Conservation (phyloP, 352 stramenopile species). For the Phytophthora pluvialis region DNA sequence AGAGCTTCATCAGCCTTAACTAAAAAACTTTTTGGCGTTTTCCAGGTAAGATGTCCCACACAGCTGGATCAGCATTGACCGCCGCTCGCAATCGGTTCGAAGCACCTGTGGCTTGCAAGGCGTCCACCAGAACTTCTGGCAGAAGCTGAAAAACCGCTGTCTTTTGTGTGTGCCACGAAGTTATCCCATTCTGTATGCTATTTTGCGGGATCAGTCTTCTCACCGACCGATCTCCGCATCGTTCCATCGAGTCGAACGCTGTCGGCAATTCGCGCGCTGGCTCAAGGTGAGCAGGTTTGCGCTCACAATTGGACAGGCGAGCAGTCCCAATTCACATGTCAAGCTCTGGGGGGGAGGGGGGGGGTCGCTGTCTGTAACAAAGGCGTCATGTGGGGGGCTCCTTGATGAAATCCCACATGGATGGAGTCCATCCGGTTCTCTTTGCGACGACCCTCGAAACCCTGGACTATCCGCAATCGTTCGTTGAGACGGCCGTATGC, state of each 20-base stretch:
- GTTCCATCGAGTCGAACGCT: no score
- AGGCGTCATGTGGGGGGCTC: constrained; percentile 1
- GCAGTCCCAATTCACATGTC: background rate
- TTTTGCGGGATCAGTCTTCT: background rate
- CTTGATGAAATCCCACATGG: no score
- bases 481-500: background rate
- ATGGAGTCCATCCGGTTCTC: background rate
- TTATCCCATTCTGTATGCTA: no score
- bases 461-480: constrained; percentile 1
- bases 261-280: no score
- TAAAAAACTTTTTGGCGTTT: background rate
- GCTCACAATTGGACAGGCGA: no score
- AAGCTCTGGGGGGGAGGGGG: background rate
- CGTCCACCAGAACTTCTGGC: background rate
- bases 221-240: background rate
- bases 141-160: background rate
- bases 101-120: constrained; percentile 4
- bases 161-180: no score
- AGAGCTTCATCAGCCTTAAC: background rate
- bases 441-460: background rate
- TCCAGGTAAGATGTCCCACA: background rate
- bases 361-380: constrained; percentile 1
- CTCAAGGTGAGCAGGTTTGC: no score
- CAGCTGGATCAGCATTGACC: background rate
- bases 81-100: background rate